Evolutionary conservation across 2,329 filamentous ascomycete species (phyloP).

Genomic region (Fusarium goolgardi): DNA sequence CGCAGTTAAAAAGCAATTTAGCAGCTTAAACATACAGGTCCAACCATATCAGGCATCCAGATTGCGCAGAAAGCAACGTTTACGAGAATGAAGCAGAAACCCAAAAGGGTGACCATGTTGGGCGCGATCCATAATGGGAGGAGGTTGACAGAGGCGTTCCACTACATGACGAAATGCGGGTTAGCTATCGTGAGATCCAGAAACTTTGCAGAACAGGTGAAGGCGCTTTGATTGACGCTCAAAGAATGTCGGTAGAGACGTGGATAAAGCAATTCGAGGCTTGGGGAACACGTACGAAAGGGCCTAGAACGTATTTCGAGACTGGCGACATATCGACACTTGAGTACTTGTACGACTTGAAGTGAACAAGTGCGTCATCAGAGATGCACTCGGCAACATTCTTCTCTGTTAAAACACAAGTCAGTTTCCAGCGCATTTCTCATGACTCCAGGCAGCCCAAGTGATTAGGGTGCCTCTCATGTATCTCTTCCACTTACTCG

Average conservation of each 20-base stretch:
- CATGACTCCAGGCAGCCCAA: neutral
- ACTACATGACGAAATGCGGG: slow-evolving; percentile 65
- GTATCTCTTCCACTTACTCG: slow-evolving; percentile 43
- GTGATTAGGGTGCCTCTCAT: neutral
- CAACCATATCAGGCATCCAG: slow-evolving; percentile 88
- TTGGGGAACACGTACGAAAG: slow-evolving; percentile 77
- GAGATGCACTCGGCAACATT: slow-evolving; percentile 80
- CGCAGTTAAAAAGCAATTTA: neutral
- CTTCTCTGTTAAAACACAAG: slow-evolving; percentile 49
- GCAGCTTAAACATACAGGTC: slow-evolving; percentile 73
- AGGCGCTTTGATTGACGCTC: neutral
- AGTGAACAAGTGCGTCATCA: slow-evolving; percentile 88
- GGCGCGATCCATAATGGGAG: slow-evolving; percentile 96
- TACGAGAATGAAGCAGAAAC: slow-evolving; percentile 91
- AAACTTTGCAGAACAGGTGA: slow-evolving; percentile 4
- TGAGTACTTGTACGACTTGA: slow-evolving; percentile 97
- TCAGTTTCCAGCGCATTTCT: slow-evolving; percentile 12
- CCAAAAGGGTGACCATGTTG: slow-evolving; percentile 95
- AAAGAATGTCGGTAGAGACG: slow-evolving; percentile 8
- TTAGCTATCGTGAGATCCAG: slow-evolving; percentile 36
- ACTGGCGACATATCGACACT: slow-evolving; percentile 95
- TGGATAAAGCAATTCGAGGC: slow-evolving; percentile 7
- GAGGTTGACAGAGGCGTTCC: slow-evolving; percentile 94
- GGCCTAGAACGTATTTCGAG: slow-evolving; percentile 91
- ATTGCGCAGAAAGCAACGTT: slow-evolving; percentile 82